Evolutionary conservation across 2,329 filamentous ascomycete species (phyloP).

Genomic region (Oidium heveae): DNA sequence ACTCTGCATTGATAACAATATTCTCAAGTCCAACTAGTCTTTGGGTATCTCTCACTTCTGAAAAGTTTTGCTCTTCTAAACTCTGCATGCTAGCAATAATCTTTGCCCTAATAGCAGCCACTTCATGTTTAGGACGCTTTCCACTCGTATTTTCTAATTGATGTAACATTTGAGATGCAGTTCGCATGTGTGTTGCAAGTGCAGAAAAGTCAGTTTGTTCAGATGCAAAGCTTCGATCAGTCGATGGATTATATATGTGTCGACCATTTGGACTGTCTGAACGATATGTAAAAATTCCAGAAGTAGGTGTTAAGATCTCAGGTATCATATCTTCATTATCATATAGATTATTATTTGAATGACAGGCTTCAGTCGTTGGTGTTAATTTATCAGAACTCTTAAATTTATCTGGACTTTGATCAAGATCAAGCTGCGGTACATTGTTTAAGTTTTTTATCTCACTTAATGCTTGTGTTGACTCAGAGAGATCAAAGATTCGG

Average conservation of each 20-base stretch:
- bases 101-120: slow-evolving; percentile 60
- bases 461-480: slow-evolving; percentile 24
- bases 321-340: slow-evolving; percentile 34
- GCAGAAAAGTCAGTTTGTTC: slow-evolving; percentile 65
- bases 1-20: slow-evolving; percentile 25
- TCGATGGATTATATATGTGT: slow-evolving; percentile 32
- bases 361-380: slow-evolving; percentile 26
- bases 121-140: slow-evolving; percentile 56
- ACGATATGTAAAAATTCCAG: slow-evolving; percentile 23
- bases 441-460: background rate
- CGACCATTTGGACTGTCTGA: slow-evolving; percentile 40
- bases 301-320: slow-evolving; percentile 40
- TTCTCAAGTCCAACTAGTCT: slow-evolving; percentile 57
- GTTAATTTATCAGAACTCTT: slow-evolving; percentile 40
- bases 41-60: slow-evolving; percentile 37
- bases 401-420: slow-evolving; percentile 34
- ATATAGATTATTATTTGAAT: slow-evolving; percentile 24
- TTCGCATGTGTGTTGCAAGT: slow-evolving; percentile 66
- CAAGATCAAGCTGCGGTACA: slow-evolving; percentile 13
- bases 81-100: slow-evolving; percentile 83
- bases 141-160: slow-evolving; percentile 60
- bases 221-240: slow-evolving; percentile 24
- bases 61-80: slow-evolving; percentile 60
- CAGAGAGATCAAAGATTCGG: slow-evolving; percentile 43
- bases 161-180: slow-evolving; percentile 66